These are phyloP conservation scores for Apophysomyces elegans DNA, from an alignment of 371 early-diverging fungal genomes.

Conservation along the genomic window DNA sequence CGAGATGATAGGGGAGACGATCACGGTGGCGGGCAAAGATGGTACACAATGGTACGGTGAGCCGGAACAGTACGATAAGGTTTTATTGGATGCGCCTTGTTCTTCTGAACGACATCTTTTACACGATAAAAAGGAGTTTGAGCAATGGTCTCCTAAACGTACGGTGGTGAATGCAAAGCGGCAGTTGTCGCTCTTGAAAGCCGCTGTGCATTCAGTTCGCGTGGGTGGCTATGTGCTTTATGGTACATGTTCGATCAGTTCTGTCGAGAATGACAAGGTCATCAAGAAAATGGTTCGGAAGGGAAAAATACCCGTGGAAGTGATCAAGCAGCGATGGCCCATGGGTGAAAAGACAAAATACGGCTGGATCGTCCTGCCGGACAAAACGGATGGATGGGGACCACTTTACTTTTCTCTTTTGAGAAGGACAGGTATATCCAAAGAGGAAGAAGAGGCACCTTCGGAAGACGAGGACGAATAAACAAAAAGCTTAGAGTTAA, in stretches of 20 bases:
- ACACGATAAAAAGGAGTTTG: constrained; percentile 56
- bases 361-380: constrained; percentile 67
- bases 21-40: constrained; percentile 61
- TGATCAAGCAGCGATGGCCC: constrained; percentile 43
- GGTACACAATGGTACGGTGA: constrained; percentile 52
- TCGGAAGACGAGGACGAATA: constrained; percentile 24
- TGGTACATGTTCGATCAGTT: constrained; percentile 74
- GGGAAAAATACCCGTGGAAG: constrained; percentile 45
- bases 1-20: constrained; percentile 36
- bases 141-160: constrained; percentile 55
- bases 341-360: constrained; percentile 62
- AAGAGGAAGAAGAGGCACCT: constrained; percentile 20
- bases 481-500: not conserved
- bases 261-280: constrained; percentile 74
- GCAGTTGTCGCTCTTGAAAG: constrained; percentile 62
- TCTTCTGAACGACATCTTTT: constrained; percentile 74
- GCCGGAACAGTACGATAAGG: constrained; percentile 61
- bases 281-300: constrained; percentile 52
- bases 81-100: constrained; percentile 83
- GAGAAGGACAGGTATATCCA: constrained; percentile 40
- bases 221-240: constrained; percentile 70
- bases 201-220: constrained; percentile 63
- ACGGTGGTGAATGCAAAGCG: constrained; percentile 54
- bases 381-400: constrained; percentile 59
- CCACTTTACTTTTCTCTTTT: constrained; percentile 62